phyloP scores from a whole-genome alignment of 2,329 filamentous ascomycete genomes.

The Aspergillus fijiensis region DNA sequence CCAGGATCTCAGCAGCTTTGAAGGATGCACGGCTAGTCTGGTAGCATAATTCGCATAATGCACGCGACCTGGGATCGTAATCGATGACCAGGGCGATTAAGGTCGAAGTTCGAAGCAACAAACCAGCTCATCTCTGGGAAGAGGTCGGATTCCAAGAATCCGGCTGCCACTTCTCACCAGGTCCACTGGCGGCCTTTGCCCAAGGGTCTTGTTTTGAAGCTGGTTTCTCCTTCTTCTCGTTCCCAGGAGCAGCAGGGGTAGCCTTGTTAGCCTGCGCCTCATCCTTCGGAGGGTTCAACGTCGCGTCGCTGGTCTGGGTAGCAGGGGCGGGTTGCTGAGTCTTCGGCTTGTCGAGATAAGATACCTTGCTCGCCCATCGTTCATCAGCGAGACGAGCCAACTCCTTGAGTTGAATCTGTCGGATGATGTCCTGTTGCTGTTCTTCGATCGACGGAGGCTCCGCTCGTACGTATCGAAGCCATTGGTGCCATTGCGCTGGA shows the following conservation, averaged over 20 bases:
- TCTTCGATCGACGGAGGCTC: constrained; percentile 58
- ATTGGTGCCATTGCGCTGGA: constrained; percentile 66
- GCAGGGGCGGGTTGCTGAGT: constrained; percentile 50
- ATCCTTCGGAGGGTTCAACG: constrained; percentile 29
- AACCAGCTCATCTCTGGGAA: constrained; percentile 35
- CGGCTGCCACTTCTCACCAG: constrained; percentile 68
- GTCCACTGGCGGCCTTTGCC: constrained; percentile 55
- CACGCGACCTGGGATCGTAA: background rate
- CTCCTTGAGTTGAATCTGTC: constrained; percentile 59
- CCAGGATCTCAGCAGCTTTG: background rate
- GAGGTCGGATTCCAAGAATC: constrained; percentile 58
- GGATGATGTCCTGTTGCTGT: constrained; percentile 57
- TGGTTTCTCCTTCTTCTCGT: background rate
- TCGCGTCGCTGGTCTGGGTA: constrained; percentile 44
- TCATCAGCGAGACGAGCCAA: constrained; percentile 61
- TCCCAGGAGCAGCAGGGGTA: background rate
- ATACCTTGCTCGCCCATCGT: constrained; percentile 60
- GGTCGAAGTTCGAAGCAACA: background rate
- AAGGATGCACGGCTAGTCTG: background rate
- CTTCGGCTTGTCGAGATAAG: constrained; percentile 57
- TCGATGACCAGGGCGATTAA: background rate
- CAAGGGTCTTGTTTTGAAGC: constrained; percentile 52
- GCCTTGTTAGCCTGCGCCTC: background rate
- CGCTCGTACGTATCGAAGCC: constrained; percentile 62
- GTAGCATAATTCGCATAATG: background rate